Conservation (phyloP, 164 flowering plant genomes). For the Malania oleifera region DNA sequence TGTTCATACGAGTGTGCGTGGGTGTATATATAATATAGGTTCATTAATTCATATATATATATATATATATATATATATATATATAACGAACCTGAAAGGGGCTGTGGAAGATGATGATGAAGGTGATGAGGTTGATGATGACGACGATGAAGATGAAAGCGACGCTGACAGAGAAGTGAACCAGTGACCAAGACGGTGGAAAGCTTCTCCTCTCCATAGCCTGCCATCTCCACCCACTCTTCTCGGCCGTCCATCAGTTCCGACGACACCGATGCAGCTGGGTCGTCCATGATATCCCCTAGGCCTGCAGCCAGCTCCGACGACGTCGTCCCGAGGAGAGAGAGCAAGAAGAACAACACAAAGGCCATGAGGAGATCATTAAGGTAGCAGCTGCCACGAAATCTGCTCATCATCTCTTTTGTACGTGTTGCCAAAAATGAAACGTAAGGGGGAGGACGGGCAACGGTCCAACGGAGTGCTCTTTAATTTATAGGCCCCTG, state of each 20-base stretch:
- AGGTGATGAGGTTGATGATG: no score
- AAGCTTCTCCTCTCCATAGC: constrained; percentile 90
- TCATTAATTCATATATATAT: no score
- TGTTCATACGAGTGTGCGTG: neutral
- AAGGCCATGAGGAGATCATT: constrained; percentile 9
- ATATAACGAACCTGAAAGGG: constrained; percentile 77
- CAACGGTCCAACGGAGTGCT: constrained; percentile 3
- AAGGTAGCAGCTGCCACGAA: constrained; percentile 20
- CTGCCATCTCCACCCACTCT: constrained; percentile 52
- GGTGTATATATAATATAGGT: neutral
- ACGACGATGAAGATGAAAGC: constrained; percentile 23
- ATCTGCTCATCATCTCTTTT: constrained; percentile 31
- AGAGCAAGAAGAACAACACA: constrained; percentile 12
- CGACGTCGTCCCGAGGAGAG: no score
- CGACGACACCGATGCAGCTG: neutral
- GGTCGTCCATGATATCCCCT: no score
- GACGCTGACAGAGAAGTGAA: constrained; percentile 41
- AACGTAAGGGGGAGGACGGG: neutral
- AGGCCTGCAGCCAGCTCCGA: constrained; percentile 11
- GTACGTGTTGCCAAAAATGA: neutral
- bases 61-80: no score
- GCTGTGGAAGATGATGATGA: constrained; percentile 28
- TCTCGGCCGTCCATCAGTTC: constrained; percentile 18
- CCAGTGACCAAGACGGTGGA: constrained; percentile 77
- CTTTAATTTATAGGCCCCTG: constrained; percentile 10